Evolutionary conservation across 148 eudicot species (phyloP), one percentile per base, ranked within the genome.

Genomic region (Chenopodium quinoa): DNA sequence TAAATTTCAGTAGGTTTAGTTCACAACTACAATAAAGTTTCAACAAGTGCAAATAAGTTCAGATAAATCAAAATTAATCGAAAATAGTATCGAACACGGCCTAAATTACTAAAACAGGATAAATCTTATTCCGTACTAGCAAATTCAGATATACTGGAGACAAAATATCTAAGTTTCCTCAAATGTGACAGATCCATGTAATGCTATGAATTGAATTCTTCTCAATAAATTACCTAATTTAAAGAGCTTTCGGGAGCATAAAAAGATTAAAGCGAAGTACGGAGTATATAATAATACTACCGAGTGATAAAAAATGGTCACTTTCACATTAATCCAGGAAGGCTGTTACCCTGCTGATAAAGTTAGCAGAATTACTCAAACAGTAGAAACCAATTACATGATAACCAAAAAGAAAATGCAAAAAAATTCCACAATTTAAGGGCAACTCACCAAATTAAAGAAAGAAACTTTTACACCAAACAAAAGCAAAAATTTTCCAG

Each of bases 341-440:
- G 20, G 72, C 29, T 40, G 56, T 22, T 72, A 44, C 14, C 29
- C 60, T 47, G 31, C 60, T 23, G 31, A 56, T 62, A 62, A 81
- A 66, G 52, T 4, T 65, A 81, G 63, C 77, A 64, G 47, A 74
- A 74, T 54, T 47, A 70, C 73, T 64, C n/a, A 75, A 64, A 75
- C 78, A 81, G 73, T 81, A 48, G 0, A 73, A 69, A 46, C 78
- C 76, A 81, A 22, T 75, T 81, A 32, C 83, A 75, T 12, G 50
- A 75, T 40, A 31, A n/a, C 3, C 1, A 66, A 40, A 66, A 81
- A 75, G 50, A 1, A 20, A 74, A 71, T 31, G 25, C 79, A 81
- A 75, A 81, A 10, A 52, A 20, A 50, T 66, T 66, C 83, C 83
- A 81, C 7, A 64, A 65, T 72, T 46, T 10, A 72, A 72, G 47